Evolutionary conservation across 257 asterid genomes (phyloP).

Genomic region (Solanum habrochaites): DNA sequence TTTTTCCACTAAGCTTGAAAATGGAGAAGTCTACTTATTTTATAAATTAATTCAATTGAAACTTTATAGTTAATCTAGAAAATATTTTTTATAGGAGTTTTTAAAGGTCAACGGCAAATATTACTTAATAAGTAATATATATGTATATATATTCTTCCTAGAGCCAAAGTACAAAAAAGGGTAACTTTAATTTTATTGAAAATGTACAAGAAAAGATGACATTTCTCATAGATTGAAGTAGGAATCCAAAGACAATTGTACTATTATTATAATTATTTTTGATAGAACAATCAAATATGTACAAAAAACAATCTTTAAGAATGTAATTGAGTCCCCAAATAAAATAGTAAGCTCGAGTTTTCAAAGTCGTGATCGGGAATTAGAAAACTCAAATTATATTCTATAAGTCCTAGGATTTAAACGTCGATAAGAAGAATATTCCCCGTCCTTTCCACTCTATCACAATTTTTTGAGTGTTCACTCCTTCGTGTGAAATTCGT

Average conservation of each 20-base stretch:
- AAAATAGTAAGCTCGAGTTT: neutral
- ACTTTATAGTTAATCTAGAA: neutral
- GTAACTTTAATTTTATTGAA: neutral
- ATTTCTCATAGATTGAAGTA: neutral
- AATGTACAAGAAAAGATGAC: neutral
- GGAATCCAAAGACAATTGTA: neutral
- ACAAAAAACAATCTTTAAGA: neutral
- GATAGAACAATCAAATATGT: neutral
- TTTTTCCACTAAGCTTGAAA: neutral
- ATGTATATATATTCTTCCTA: neutral
- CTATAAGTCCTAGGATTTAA: accelerated
- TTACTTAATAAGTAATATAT: neutral
- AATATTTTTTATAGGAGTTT: neutral
- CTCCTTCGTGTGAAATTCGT: neutral
- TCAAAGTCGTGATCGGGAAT: neutral
- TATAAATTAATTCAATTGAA: neutral
- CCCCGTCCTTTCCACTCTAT: neutral
- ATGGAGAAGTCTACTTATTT: neutral
- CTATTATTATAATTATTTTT: neutral
- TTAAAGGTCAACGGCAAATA: neutral
- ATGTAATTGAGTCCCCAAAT: neutral
- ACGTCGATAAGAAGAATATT: neutral
- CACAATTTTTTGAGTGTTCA: neutral
- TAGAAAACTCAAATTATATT: neutral
- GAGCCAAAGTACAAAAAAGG: neutral